These are phyloP conservation scores for Saccharomycopsis microspora DNA, from an alignment of 805 yeast species.

Conservation along the genomic window DNA sequence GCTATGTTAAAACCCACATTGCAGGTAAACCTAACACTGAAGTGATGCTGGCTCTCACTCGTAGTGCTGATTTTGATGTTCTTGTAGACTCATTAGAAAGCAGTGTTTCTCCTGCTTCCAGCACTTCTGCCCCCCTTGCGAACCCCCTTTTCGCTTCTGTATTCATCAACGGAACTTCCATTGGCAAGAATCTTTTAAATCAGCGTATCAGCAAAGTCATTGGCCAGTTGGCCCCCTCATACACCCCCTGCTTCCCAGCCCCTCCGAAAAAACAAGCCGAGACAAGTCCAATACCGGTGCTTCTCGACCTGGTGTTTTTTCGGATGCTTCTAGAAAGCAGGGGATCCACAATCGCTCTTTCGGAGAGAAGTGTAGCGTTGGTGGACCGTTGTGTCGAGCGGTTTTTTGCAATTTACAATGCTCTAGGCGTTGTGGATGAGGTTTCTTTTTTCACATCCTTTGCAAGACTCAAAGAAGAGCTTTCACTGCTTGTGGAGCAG, in stretches of 20 bases:
- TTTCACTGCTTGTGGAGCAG: constrained; percentile 3
- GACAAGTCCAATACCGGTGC: neutral
- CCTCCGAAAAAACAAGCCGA: neutral
- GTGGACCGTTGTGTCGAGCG: no score
- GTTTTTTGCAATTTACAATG: neutral
- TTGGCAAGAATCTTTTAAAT: constrained; percentile 21
- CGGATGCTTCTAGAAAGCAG: no score
- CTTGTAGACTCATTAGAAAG: constrained; percentile 9
- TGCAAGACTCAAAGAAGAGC: constrained; percentile 7
- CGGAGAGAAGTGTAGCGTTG: no score
- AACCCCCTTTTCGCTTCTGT: neutral
- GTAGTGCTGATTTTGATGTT: neutral
- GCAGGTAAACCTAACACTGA: no score
- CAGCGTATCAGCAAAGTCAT: constrained; percentile 5
- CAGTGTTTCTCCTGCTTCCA: constrained; percentile 2
- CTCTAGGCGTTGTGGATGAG: constrained; percentile 8
- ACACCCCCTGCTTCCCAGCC: neutral
- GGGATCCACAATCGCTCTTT: no score
- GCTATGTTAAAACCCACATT: constrained; percentile 20
- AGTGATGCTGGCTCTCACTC: neutral
- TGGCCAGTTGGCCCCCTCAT: neutral
- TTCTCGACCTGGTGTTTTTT: no score
- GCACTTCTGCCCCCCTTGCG: neutral
- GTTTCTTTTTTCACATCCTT: constrained; percentile 8
- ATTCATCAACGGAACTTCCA: constrained; percentile 16